A percentile compares a stretch with the other conserved stretches of the same genome.
Conservation (phyloP, 1,284 basidiomycete species). For the Mrakiaceae sp. region DNA sequence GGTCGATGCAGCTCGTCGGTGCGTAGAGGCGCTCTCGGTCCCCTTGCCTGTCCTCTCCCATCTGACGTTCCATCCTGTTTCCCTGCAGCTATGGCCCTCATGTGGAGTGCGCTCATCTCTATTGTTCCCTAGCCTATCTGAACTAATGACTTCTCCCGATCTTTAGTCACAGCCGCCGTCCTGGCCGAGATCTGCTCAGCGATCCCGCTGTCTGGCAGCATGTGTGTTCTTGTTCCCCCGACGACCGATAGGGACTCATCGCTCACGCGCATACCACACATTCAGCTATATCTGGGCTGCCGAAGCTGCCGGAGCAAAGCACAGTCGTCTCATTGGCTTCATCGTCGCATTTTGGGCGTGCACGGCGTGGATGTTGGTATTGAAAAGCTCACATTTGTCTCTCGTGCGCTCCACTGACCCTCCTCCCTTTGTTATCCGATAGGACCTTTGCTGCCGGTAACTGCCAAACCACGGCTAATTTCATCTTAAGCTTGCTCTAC, state of each 20-base stretch:
- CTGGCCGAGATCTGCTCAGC: slow-evolving; percentile 79
- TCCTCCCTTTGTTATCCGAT: too few relatives aligned
- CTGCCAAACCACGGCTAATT: slow-evolving; percentile 75
- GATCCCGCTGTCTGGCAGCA: slow-evolving; percentile 57
- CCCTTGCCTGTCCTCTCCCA: too few relatives aligned
- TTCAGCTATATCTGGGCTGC: slow-evolving; percentile 86
- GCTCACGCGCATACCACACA: not conserved
- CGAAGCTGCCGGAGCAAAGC: slow-evolving; percentile 70
- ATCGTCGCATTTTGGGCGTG: slow-evolving; percentile 78
- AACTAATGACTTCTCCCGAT: slow-evolving; percentile 60
- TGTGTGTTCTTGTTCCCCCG: not conserved
- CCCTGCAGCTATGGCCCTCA: not conserved
- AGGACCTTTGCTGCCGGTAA: slow-evolving; percentile 39
- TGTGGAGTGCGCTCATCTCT: slow-evolving; percentile 2
- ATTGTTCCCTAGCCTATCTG: slow-evolving; percentile 64
- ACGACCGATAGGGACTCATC: too few relatives aligned
- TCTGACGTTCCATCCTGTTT: too few relatives aligned
- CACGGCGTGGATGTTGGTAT: slow-evolving; percentile 62
- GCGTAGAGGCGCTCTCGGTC: too few relatives aligned
- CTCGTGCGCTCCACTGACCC: too few relatives aligned
- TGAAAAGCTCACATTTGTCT: too few relatives aligned
- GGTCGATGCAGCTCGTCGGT: slow-evolving; percentile 19
- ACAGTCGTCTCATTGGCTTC: slow-evolving; percentile 71
- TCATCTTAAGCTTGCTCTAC: slow-evolving; percentile 64
- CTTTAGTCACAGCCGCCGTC: slow-evolving; percentile 61